phyloP scores from a whole-genome alignment of 495 filamentous ascomycete genomes.

The Penicillium pancosmium region DNA sequence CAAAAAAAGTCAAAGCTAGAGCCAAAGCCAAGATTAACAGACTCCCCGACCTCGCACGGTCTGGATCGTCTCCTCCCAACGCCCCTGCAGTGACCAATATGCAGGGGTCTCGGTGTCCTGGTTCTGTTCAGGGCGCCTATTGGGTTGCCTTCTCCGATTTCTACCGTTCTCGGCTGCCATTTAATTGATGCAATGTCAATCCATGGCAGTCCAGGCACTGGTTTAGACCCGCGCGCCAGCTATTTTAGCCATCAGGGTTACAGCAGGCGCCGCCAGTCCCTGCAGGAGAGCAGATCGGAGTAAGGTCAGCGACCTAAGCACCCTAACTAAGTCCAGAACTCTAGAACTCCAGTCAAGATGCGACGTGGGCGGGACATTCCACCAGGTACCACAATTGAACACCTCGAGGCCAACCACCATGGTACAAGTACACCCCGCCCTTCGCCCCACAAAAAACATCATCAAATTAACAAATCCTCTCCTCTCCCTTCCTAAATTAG shows the following conservation, averaged over 20 bases:
- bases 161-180: background rate
- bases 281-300: background rate
- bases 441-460: background rate
- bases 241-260: background rate
- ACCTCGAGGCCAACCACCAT: too few species aligned
- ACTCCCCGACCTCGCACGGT: conserved; percentile 2
- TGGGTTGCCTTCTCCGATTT: background rate
- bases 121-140: background rate
- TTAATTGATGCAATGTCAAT: background rate
- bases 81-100: conserved; percentile 18
- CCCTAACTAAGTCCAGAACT: background rate
- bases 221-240: background rate
- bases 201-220: too few species aligned
- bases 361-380: background rate
- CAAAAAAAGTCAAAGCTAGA: background rate
- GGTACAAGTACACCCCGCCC: background rate
- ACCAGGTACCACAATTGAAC: background rate
- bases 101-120: conserved; percentile 9
- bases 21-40: background rate
- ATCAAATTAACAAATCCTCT: conserved; percentile 1
- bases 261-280: background rate
- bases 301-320: background rate
- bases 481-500: background rate
- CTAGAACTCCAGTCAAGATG: background rate
- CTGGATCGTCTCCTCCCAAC: conserved; percentile 11